Conservation (phyloP, 208 protist species). For the Trypanosoma scelopori region DNA sequence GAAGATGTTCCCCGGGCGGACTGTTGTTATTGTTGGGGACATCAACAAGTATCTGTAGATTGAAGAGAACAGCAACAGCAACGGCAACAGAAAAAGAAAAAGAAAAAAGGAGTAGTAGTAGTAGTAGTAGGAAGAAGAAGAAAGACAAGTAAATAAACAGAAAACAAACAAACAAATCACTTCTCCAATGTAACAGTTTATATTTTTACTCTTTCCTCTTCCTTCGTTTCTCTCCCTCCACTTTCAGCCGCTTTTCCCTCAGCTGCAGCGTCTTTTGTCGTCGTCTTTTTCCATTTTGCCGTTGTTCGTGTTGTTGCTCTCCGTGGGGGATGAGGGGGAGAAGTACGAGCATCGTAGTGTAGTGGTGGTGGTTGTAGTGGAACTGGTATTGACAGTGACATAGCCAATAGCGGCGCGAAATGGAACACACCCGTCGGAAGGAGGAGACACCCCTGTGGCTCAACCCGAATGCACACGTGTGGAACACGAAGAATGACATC, state of each 20-base stretch:
- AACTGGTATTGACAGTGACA: background rate
- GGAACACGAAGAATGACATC: constrained; percentile 61
- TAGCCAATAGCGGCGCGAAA: constrained; percentile 11
- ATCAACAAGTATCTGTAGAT: constrained; percentile 66
- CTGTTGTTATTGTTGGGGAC: constrained; percentile 67
- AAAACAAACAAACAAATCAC: too few relatives aligned
- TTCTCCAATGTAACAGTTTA: too few relatives aligned
- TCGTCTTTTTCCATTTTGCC: too few relatives aligned
- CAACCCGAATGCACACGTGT: constrained; percentile 57
- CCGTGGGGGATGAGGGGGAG: constrained; percentile 9
- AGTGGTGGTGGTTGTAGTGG: too few relatives aligned
- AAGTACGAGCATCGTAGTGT: background rate
- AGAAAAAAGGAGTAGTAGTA: too few relatives aligned
- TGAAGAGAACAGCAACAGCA: too few relatives aligned
- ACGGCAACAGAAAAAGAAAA: too few relatives aligned
- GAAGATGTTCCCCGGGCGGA: constrained; percentile 60
- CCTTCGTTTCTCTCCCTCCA: background rate
- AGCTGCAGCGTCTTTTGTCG: background rate
- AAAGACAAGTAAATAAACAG: too few relatives aligned
- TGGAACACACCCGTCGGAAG: constrained; percentile 28
- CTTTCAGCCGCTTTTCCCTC: constrained; percentile 5
- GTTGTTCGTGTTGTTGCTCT: background rate
- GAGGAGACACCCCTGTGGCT: constrained; percentile 36
- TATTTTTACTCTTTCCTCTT: too few relatives aligned
- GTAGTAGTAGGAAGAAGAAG: too few relatives aligned